Evolutionary conservation across 2,329 filamentous ascomycete genomes (phyloP).

Genomic region (Stachybotrys chartarum): DNA sequence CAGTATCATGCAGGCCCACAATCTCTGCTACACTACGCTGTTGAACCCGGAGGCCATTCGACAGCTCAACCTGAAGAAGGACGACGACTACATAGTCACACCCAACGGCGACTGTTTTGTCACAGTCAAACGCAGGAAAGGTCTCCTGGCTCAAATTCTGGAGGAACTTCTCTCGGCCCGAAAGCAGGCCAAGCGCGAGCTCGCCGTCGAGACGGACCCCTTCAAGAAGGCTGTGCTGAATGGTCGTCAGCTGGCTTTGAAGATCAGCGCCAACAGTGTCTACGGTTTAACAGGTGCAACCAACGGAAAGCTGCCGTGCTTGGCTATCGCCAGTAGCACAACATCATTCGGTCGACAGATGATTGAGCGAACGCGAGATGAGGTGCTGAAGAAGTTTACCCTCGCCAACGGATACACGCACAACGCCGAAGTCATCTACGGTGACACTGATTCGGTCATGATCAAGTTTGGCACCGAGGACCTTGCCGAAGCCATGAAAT

Average conservation of each 20-base stretch:
- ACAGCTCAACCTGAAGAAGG: constrained; percentile 69
- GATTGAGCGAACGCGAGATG: constrained; percentile 97
- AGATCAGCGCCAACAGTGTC: constrained; percentile 95
- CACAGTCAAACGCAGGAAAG: constrained; percentile 82
- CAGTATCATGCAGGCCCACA: constrained; percentile 98
- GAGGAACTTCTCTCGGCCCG: constrained; percentile 86
- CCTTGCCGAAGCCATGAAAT: constrained; percentile 80
- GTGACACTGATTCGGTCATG: constrained; percentile 99
- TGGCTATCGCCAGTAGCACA: constrained; percentile 92
- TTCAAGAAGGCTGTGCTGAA: constrained; percentile 98
- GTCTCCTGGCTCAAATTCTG: constrained; percentile 87
- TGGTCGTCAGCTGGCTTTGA: constrained; percentile 91
- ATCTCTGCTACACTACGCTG: constrained; percentile 93
- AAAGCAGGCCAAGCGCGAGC: constrained; percentile 89
- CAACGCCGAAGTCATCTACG: constrained; percentile 95
- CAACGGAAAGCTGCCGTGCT: constrained; percentile 88
- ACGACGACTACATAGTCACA: constrained; percentile 93
- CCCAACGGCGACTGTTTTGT: constrained; percentile 93
- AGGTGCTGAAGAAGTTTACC: constrained; percentile 83
- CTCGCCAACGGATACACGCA: constrained; percentile 92
- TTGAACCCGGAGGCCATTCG: constrained; percentile 67
- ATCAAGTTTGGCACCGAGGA: constrained; percentile 94
- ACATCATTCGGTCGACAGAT: constrained; percentile 96
- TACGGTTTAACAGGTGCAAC: constrained; percentile 97
- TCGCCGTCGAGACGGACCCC: constrained; percentile 81